These are phyloP conservation scores for Sporothrix inflata DNA, from an alignment of 2,329 filamentous ascomycete species.

Conservation along the genomic window DNA sequence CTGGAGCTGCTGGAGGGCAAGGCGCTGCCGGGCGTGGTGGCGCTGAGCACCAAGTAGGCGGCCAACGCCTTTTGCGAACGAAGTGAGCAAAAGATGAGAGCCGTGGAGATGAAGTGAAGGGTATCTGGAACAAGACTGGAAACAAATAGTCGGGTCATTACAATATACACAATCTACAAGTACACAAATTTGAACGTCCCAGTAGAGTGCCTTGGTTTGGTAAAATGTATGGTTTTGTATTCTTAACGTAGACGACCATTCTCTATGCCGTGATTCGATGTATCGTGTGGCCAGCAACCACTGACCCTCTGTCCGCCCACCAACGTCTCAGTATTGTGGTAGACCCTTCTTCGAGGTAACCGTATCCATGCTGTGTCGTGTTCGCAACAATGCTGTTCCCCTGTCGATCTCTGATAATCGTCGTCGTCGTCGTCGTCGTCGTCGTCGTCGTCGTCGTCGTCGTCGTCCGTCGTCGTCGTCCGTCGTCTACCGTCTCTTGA, in stretches of 20 bases:
- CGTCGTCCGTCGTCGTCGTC: slow-evolving; percentile 22
- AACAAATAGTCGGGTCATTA: not conserved
- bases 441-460: not conserved
- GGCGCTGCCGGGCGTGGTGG: slow-evolving; percentile 89
- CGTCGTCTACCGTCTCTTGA: slow-evolving; percentile 61
- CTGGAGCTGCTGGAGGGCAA: slow-evolving; percentile 98
- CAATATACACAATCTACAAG: not conserved
- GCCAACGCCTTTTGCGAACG: not conserved
- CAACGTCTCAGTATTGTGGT: too few species aligned
- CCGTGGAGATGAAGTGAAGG: not conserved
- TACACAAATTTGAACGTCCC: not conserved
- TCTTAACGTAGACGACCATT: too few species aligned
- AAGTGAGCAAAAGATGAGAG: not conserved
- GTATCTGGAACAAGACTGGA: not conserved
- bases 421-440: not conserved
- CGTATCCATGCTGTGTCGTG: not conserved
- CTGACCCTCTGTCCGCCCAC: too few species aligned
- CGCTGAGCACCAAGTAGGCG: slow-evolving; percentile 77
- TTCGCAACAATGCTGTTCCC: not conserved
- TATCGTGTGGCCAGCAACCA: too few species aligned
- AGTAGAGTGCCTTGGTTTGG: not conserved
- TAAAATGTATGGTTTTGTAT: not conserved
- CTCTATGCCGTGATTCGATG: too few species aligned
- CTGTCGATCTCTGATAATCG: not conserved
- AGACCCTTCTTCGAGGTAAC: too few species aligned